Conservation (phyloP, 345 rosid species). For the Populus ilicifolia region DNA sequence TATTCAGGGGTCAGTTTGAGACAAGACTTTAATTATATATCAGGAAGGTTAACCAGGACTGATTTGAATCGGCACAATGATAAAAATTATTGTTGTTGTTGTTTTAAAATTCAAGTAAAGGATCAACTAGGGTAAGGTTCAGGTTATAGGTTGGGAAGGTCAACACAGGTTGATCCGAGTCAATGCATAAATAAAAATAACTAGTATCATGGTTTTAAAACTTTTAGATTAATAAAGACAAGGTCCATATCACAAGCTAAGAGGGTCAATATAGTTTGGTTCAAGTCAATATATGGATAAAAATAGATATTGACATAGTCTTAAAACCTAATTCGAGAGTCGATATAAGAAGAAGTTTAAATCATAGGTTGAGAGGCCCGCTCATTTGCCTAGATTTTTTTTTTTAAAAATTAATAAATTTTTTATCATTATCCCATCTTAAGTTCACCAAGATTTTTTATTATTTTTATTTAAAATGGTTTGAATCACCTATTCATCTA, state of each 20-base stretch:
- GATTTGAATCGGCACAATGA: no score
- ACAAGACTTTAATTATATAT: accelerated
- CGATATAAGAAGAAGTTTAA: accelerated
- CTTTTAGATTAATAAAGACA: accelerated
- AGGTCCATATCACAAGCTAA: accelerated
- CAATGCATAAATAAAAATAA: no score
- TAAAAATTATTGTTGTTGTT: no score
- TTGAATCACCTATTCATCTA: no score
- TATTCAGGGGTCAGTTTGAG: no score
- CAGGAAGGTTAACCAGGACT: accelerated
- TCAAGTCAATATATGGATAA: no score
- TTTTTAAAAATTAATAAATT: accelerated
- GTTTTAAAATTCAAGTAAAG: no score
- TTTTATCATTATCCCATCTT: no score
- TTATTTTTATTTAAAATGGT: accelerated
- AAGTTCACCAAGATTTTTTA: accelerated
- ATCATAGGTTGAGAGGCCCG: accelerated
- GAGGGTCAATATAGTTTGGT: no score
- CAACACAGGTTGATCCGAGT: accelerated
- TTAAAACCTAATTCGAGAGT: accelerated
- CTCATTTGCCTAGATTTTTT: no score
- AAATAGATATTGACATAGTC: accelerated
- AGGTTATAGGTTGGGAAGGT: no score
- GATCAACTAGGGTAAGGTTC: accelerated
- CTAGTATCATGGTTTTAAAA: no score